A percentile compares a stretch with the other conserved stretches of the same genome.
Evolutionary conservation across 2,329 filamentous ascomycete species (phyloP).

Genomic region (Metarhizium humberi): DNA sequence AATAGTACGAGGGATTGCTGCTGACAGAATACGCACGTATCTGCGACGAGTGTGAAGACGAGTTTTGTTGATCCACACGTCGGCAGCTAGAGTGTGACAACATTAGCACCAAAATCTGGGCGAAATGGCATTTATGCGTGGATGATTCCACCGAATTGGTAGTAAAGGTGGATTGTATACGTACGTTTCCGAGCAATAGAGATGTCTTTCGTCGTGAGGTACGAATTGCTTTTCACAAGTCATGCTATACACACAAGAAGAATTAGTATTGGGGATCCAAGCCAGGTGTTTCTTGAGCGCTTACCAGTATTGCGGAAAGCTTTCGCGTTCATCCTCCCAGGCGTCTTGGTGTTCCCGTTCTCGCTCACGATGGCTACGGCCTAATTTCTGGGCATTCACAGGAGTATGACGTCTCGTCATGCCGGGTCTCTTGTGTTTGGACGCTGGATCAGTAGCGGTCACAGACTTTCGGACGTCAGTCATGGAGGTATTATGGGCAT

Average conservation of each 20-base stretch:
- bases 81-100: slow-evolving; percentile 37
- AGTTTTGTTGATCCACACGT: slow-evolving; percentile 41
- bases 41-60: slow-evolving; percentile 18
- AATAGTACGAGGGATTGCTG: slow-evolving; percentile 34
- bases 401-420: slow-evolving; percentile 35
- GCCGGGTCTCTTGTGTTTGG: slow-evolving; percentile 38
- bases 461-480: slow-evolving; percentile 46
- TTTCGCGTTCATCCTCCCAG: slow-evolving; percentile 50
- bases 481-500: slow-evolving; percentile 42
- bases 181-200: slow-evolving; percentile 57
- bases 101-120: not conserved
- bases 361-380: slow-evolving; percentile 40
- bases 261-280: not conserved
- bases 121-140: not conserved
- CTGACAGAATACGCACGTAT: not conserved
- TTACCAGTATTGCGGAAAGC: slow-evolving; percentile 58
- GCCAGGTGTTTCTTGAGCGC: slow-evolving; percentile 16
- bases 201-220: slow-evolving; percentile 43
- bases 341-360: slow-evolving; percentile 35
- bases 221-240: slow-evolving; percentile 59
- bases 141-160: not conserved
- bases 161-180: slow-evolving; percentile 17
- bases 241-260: slow-evolving; percentile 37
- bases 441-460: slow-evolving; percentile 30
- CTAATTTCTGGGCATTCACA: slow-evolving; percentile 33